Base-by-base conservation (phyloP, 495 filamentous ascomycete genomes). In the Hypoxylon fragiforme region DNA sequence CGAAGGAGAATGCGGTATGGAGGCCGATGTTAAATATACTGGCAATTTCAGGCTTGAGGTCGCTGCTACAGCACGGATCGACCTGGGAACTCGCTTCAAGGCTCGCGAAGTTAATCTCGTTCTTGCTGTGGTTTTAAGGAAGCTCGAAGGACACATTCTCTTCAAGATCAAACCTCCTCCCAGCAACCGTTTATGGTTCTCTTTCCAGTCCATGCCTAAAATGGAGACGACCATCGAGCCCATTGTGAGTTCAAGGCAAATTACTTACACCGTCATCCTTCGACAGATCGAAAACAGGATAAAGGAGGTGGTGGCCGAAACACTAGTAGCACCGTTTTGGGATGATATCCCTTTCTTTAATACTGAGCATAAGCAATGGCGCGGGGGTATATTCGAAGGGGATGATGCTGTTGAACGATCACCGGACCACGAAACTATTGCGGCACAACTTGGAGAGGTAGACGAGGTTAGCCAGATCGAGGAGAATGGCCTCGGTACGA, bases 241-340 rank as follows among this genome's bases (percentile, higher is more conserved):
- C 4, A 91, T 98, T 55, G 91, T 98, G 42, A 96, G 91, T 70
- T 87, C 90, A 5, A 86, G 92, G 45, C 92, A 97, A 69, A 95
- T 98, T 42, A 96, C 94, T 0, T 97, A 92, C 68, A 86, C 85
- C 5, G 81, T 96, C 37, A 92, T 98, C 38, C 80, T 97, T 9
- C 86, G 91, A 40, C 87, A 91, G 40, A 98, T 98, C 52, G 94
- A 97, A 69, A 95, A 87, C 57, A 78, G 92, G 18, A 96, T 98
- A 65, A 85, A 92, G 48, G 91, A 96, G 68, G 90, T 97, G 31
- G 77, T 98, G 44, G 89, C 84, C 1, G 94, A 98, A 71, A 96
- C 91, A 12, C 68, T 97, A 7, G 94, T 98, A n/a, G 74, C 87
- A 38, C 95, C 95, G 0, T 90, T 95, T 64, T 97, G 92, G 90